phyloP scores from a whole-genome alignment of 73 alveolate species.

The Stentor roeselii region DNA sequence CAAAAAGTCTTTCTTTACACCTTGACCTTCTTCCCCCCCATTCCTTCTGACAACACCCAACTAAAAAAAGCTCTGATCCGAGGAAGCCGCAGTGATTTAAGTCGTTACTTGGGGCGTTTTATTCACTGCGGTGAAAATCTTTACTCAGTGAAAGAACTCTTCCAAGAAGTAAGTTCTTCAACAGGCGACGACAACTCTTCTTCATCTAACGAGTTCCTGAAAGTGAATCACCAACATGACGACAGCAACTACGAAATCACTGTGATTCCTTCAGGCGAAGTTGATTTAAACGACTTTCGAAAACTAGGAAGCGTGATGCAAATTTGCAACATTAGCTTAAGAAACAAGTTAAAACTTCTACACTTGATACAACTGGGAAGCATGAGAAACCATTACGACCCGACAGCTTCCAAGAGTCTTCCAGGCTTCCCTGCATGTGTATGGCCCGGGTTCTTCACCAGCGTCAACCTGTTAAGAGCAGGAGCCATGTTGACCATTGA shows the following conservation, averaged over 20 bases:
- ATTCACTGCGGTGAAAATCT: slow-evolving; percentile 13
- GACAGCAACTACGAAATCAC: not conserved
- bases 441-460: slow-evolving; percentile 39
- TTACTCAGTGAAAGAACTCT: not conserved
- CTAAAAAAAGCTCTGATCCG: not conserved
- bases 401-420: not conserved
- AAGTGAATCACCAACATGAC: not conserved
- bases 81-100: not conserved
- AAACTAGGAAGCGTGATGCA: not conserved
- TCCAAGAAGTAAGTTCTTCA: not conserved
- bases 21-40: not conserved
- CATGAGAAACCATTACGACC: not conserved
- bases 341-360: not conserved
- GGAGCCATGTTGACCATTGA: slow-evolving; percentile 58
- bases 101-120: not conserved
- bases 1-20: not conserved
- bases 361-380: not conserved
- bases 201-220: not conserved
- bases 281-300: not conserved
- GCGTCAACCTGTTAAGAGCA: slow-evolving; percentile 23
- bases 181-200: not conserved
- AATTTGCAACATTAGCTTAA: not conserved
- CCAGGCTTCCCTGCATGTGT: slow-evolving; percentile 1
- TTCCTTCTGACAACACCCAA: not conserved
- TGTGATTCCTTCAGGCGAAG: not conserved